phyloP scores from a whole-genome alignment of 2,329 filamentous ascomycete species.

The Paraconiothyrium brasiliense region DNA sequence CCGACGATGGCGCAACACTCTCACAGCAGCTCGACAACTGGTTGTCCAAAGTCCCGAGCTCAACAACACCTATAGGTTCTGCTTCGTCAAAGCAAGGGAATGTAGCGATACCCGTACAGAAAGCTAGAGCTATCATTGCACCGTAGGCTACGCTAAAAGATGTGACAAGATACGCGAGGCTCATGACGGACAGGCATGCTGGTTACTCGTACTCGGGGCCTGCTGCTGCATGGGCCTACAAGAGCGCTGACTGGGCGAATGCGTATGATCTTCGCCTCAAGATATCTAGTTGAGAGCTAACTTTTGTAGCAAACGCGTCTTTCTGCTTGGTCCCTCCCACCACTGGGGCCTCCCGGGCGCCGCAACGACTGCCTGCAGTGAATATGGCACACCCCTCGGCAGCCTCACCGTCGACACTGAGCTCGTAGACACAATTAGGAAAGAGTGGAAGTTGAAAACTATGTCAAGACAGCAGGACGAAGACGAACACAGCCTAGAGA shows the following conservation, averaged over 20 bases:
- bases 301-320: conserved; percentile 77
- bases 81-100: conserved; percentile 50
- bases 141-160: conserved; percentile 70
- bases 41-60: conserved; percentile 74
- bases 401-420: conserved; percentile 71
- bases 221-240: conserved; percentile 95
- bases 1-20: conserved; percentile 67
- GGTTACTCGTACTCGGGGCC: conserved; percentile 92
- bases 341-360: conserved; percentile 81
- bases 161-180: conserved; percentile 20
- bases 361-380: conserved; percentile 76
- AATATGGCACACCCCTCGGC: conserved; percentile 79
- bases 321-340: conserved; percentile 92
- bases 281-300: conserved; percentile 9
- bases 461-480: conserved; percentile 76
- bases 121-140: conserved; percentile 87
- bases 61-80: conserved; percentile 68
- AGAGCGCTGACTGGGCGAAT: conserved; percentile 80
- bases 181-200: conserved; percentile 74
- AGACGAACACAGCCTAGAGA: conserved; percentile 91
- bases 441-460: conserved; percentile 38
- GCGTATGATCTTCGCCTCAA: conserved; percentile 60
- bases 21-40: conserved; percentile 75
- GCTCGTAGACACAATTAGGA: conserved; percentile 58
- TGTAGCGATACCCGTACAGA: conserved; percentile 70